Base-by-base conservation (phyloP, 2,329 filamentous ascomycete species). In the Ascochyta rabiei region DNA sequence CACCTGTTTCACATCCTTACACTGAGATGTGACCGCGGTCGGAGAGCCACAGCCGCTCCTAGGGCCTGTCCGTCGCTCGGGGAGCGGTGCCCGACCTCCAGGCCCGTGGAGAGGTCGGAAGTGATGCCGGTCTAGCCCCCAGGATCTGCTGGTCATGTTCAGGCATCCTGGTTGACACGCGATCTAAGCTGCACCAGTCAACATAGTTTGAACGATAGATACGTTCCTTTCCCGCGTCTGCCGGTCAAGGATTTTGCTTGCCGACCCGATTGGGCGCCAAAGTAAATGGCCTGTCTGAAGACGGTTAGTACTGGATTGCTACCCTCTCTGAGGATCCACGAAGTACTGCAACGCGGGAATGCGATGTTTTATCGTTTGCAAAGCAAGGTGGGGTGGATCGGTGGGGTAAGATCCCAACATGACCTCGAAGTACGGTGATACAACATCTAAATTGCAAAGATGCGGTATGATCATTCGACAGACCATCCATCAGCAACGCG, bases 101-200 rank as follows among this genome's bases (percentile, higher is more conserved):
- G 61, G 59, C 48, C 40, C 61, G 66, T 72, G 64, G 51, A 62
- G n/a, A 60, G 53, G 56, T 62, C 60, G 60, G 60, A 61, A 62
- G 53, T 48, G 55, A 59, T 48, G 45, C 55, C 59, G 60, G 63
- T 65, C 69, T 70, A 58, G 66, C 63, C 64, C 55, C 54, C 43
- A 37, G 45, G 51, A 59, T 53, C 55, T 51, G 55, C 54, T 57
- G 56, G 45, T 61, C 55, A 57, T 66, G 61, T 63, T 62, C 62
- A 60, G 31, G 50, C 48, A 68, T 63, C 67, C 65, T 57, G 56
- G 68, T 58, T 61, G 66, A 65, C 67, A 67, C 60, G 67, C 68
- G 66, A 66, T 63, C 60, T 54, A 57, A 50, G 58, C 53, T 63
- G 60, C 60, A 63, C 61, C 49, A 53, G 54, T 62, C 56, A 49